Percentiles rank a stretch among this genome's conserved stretches.
phyloP scores from a whole-genome alignment of 2,329 filamentous ascomycete genomes.

The Neoascochyta sp. region DNA sequence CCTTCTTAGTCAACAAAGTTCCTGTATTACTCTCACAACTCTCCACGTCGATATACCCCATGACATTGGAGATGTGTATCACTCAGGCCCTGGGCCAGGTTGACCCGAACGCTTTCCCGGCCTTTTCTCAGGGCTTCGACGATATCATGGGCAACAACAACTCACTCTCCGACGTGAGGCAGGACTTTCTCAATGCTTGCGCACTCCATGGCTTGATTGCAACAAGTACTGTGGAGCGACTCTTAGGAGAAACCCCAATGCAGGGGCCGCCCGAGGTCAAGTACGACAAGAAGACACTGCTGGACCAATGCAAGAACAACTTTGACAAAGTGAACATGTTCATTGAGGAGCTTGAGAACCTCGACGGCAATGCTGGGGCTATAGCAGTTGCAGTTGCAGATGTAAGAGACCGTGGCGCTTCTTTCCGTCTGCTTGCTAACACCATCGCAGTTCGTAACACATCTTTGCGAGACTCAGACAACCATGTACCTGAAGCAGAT shows the following conservation, averaged over 20 bases:
- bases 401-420: slow-evolving; percentile 15
- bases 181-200: slow-evolving; percentile 86
- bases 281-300: slow-evolving; percentile 72
- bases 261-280: slow-evolving; percentile 71
- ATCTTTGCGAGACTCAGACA: slow-evolving; percentile 68
- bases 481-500: slow-evolving; percentile 76
- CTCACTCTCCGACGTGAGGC: slow-evolving; percentile 63
- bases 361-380: slow-evolving; percentile 87
- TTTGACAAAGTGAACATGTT: slow-evolving; percentile 71
- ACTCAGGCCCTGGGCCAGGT: slow-evolving; percentile 62
- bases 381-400: slow-evolving; percentile 66
- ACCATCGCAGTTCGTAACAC: slow-evolving; percentile 57
- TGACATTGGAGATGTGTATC: slow-evolving; percentile 62
- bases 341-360: slow-evolving; percentile 77
- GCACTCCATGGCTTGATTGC: slow-evolving; percentile 82
- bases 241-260: slow-evolving; percentile 82
- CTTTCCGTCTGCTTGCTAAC: slow-evolving; percentile 7
- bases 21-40: slow-evolving; percentile 60
- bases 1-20: slow-evolving; percentile 76
- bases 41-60: slow-evolving; percentile 55
- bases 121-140: slow-evolving; percentile 61
- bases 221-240: slow-evolving; percentile 69
- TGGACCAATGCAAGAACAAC: slow-evolving; percentile 73
- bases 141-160: slow-evolving; percentile 54
- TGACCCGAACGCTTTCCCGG: slow-evolving; percentile 60